phyloP scores from a whole-genome alignment of 2,329 filamentous ascomycete species.

The Ophiocordyceps camponoti-saundersi region DNA sequence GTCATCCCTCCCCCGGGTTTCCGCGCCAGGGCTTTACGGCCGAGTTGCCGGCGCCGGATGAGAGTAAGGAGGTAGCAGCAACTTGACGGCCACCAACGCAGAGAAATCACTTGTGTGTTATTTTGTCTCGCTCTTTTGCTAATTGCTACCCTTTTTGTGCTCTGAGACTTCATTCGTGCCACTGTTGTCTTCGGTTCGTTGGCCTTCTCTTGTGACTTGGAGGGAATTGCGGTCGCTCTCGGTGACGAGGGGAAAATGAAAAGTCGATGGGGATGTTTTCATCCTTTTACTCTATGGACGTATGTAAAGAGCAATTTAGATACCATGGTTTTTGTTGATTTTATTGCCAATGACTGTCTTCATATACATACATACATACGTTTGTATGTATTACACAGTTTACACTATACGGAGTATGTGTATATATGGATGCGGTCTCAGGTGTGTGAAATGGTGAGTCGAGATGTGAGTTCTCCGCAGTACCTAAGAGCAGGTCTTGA shows the following conservation, averaged over 20 bases:
- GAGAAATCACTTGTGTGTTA: too few species aligned
- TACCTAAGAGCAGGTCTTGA: too few species aligned
- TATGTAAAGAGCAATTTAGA: neutral
- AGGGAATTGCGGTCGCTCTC: neutral
- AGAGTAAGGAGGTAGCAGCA: slow-evolving; percentile 7
- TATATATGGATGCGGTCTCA: too few species aligned
- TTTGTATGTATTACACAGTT: too few species aligned
- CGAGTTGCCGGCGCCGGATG: slow-evolving; percentile 28
- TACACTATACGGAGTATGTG: too few species aligned
- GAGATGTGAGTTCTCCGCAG: too few species aligned
- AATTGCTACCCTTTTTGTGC: neutral
- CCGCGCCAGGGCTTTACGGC: slow-evolving; percentile 23
- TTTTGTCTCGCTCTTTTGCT: neutral
- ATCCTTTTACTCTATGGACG: neutral
- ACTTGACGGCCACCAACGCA: neutral
- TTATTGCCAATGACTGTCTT: neutral
- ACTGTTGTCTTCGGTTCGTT: neutral
- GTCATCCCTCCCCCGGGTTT: slow-evolving; percentile 19
- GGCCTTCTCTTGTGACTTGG: neutral
- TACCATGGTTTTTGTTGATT: neutral
- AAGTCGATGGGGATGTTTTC: neutral
- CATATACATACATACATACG: too few species aligned
- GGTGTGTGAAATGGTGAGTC: too few species aligned
- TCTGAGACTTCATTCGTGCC: neutral
- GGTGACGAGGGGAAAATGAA: neutral